Percentiles rank a stretch among this genome's conserved stretches.
Evolutionary conservation across 2,329 filamentous ascomycete species (phyloP).

Genomic region (Dryadomyces quercivorus): DNA sequence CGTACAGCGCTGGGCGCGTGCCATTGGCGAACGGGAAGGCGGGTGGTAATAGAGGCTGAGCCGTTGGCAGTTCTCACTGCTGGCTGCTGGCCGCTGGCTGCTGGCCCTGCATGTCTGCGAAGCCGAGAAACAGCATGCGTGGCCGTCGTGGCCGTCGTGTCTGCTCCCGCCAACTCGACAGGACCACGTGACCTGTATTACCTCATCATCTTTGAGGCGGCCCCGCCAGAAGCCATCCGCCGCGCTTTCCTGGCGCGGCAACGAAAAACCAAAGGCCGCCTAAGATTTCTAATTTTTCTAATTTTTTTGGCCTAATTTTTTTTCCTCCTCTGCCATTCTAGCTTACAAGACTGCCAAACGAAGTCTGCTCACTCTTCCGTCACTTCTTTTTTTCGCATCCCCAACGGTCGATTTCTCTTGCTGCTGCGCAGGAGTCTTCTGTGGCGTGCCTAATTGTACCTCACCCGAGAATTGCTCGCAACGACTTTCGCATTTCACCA

Average conservation of each 20-base stretch:
- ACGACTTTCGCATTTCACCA: constrained; percentile 4
- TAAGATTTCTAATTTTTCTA: constrained; percentile 2
- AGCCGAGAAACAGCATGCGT: no score
- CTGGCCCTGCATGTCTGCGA: background rate
- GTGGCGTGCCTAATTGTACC: background rate
- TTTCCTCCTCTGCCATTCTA: background rate
- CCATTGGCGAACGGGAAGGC: no score
- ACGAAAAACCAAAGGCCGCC: constrained; percentile 5
- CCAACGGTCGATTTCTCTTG: background rate
- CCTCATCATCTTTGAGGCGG: no score
- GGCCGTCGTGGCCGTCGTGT: constrained; percentile 1
- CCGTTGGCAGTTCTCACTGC: no score
- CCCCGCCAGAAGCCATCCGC: background rate
- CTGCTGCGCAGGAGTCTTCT: background rate
- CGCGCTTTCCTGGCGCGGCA: background rate
- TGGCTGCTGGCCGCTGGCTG: no score
- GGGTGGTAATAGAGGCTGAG: no score
- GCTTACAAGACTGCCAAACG: background rate
- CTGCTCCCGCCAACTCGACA: no score
- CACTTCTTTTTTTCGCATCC: background rate
- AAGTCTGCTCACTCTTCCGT: background rate
- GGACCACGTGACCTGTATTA: constrained; percentile 4
- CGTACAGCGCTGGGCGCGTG: no score
- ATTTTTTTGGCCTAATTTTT: constrained; percentile 5
- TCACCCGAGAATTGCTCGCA: background rate